Base-by-base conservation (phyloP, 371 early-diverging fungal species). In the Mucor sp. region DNA sequence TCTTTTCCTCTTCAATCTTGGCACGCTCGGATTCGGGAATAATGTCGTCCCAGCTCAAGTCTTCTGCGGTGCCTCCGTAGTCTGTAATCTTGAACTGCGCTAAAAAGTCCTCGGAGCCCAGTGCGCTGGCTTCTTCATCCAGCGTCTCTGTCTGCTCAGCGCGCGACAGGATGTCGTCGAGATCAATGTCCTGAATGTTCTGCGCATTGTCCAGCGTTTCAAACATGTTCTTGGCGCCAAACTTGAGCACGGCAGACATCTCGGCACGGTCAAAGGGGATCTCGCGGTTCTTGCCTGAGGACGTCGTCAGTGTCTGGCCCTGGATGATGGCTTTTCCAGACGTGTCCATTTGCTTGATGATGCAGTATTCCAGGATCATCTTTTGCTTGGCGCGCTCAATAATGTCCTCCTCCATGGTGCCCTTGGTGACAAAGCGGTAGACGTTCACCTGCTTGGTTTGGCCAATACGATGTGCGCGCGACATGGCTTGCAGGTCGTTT, bases 401-500 rank as follows among this genome's bases (percentile, higher is more conserved):
- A 67, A 99, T 96, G 39, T 95, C 95, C 78, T 99, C 99, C 72
- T 99, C 99, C 73, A 99, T 95, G 0, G 99, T 99, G 55, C 94
- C 96, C 72, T 98, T 97, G 37, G 97, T 90, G 9, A 99, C 94
- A 68, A 99, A 94, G 48, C 99, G 91, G 75, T 99, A 99, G 2
- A 99, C 99, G 63, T 96, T 97, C 27, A 99, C 99, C 15, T 92
- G 88, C 66, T 96, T 97, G 72, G 94, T 99, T 71, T 99, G 99
- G 0, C 99, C 99, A 70, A 97, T 94, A 72, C 99, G 92, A 82
- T 99, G 99, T 3, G 98, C 99, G 58, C 99, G 91, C 4, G 99
- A 99, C 98, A 99, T 99, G 41, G 99, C 99, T 81, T 99, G 99
- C 58, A 99, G 78, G 75, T 99, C 99, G 74, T 97, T 99, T 76